Conservation (phyloP, 345 rosid species). For the Syzygium aromaticum region DNA sequence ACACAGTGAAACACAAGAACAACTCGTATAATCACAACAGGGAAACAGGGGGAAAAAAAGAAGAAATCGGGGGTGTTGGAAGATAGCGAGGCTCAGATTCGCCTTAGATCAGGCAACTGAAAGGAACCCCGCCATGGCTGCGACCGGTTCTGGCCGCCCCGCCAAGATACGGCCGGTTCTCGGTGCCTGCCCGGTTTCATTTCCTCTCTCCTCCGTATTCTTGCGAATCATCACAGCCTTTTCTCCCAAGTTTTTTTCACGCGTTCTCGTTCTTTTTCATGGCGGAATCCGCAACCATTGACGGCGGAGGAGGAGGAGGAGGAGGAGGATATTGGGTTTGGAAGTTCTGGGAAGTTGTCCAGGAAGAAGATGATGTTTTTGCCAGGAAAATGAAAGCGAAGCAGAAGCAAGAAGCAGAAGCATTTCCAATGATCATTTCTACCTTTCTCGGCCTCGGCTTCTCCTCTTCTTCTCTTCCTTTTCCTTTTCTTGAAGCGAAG, state of each 20-base stretch:
- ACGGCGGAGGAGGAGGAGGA: neutral
- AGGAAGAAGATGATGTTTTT: neutral
- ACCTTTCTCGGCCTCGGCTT: neutral
- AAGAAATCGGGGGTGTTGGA: neutral
- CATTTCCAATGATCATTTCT: neutral
- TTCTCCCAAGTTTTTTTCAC: neutral
- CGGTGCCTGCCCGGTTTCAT: neutral
- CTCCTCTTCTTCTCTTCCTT: neutral
- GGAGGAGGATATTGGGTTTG: neutral
- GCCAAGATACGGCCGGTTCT: constrained; percentile 8
- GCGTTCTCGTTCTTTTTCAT: neutral
- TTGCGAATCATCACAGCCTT: constrained; percentile 3
- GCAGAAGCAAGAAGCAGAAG: neutral
- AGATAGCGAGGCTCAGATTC: constrained; percentile 6
- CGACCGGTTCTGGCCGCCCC: constrained; percentile 3
- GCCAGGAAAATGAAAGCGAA: neutral
- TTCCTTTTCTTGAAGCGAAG: neutral
- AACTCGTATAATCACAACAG: neutral
- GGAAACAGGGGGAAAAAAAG: neutral
- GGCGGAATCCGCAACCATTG: neutral
- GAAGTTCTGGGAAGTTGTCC: neutral
- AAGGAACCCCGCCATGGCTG: constrained; percentile 12
- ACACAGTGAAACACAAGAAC: neutral
- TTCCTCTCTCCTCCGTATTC: neutral
- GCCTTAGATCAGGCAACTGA: constrained; percentile 2